Percentiles rank a stretch among this genome's conserved stretches.
phyloP scores from a whole-genome alignment of 371 early-diverging fungal species.

The Smittium culicis region DNA sequence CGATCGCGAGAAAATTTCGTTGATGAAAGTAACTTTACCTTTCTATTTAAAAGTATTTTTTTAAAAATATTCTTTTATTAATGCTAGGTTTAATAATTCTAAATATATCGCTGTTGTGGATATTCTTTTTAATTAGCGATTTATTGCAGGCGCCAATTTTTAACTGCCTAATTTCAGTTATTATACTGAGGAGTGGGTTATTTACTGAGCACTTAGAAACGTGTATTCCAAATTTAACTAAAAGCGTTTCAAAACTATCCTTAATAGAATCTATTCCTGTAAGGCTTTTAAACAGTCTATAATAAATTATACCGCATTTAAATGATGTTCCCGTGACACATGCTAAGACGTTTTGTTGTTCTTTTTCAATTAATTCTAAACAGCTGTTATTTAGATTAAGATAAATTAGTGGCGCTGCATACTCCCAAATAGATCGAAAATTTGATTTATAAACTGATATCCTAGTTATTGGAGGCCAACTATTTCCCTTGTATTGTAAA shows the following conservation, averaged over 20 bases:
- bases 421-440: constrained; percentile 9
- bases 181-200: background rate
- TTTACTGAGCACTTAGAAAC: background rate
- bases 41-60: background rate
- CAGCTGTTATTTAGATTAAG: background rate
- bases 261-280: background rate
- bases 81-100: background rate
- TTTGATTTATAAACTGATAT: background rate
- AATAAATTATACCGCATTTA: background rate
- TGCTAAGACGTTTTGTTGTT: background rate
- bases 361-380: background rate
- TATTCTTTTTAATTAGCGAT: background rate
- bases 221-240: background rate
- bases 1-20: background rate
- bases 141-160: too few species aligned
- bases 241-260: background rate
- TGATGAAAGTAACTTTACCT: background rate
- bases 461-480: constrained; percentile 4
- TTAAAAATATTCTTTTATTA: background rate
- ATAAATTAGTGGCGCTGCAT: constrained; percentile 4
- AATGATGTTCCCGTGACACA: background rate
- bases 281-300: background rate
- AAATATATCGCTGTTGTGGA: background rate
- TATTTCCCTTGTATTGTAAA: background rate
- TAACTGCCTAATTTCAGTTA: background rate